These are phyloP conservation scores for Westerdykella ornata DNA, from an alignment of 2,329 filamentous ascomycete species.

Conservation along the genomic window DNA sequence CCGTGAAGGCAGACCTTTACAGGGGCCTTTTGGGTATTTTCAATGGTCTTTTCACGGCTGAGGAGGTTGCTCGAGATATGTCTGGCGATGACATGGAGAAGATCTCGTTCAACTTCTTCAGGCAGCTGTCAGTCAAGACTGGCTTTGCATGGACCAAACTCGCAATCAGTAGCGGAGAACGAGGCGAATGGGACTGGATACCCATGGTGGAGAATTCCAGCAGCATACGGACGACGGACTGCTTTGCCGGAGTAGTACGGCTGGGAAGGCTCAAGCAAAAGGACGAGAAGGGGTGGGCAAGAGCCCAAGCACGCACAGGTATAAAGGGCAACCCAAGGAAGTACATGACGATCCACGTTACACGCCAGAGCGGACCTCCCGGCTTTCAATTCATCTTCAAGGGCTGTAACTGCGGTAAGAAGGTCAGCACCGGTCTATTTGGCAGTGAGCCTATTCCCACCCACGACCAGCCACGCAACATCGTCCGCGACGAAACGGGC, in stretches of 20 bases:
- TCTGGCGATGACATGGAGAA: slow-evolving; percentile 14
- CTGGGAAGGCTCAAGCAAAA: slow-evolving; percentile 13
- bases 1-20: slow-evolving; percentile 14
- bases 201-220: slow-evolving; percentile 15
- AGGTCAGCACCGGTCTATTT: not conserved
- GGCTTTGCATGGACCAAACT: slow-evolving; percentile 23
- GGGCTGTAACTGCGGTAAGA: slow-evolving; percentile 8
- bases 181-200: slow-evolving; percentile 23
- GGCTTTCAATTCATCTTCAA: slow-evolving; percentile 20
- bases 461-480: not conserved
- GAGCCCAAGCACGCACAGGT: slow-evolving; percentile 11
- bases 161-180: slow-evolving; percentile 19
- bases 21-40: slow-evolving; percentile 25
- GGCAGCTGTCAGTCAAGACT: slow-evolving; percentile 20
- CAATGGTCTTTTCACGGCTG: slow-evolving; percentile 17
- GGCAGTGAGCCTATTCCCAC: slow-evolving; percentile 1
- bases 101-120: slow-evolving; percentile 25
- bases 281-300: slow-evolving; percentile 9
- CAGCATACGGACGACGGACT: slow-evolving; percentile 19
- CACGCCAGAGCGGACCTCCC: slow-evolving; percentile 8
- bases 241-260: slow-evolving; percentile 21
- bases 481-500: not conserved
- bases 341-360: slow-evolving; percentile 21
- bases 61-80: slow-evolving; percentile 15
- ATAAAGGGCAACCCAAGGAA: slow-evolving; percentile 14